phyloP scores from a whole-genome alignment of 208 protist genomes.

The Crithidia bombi region DNA sequence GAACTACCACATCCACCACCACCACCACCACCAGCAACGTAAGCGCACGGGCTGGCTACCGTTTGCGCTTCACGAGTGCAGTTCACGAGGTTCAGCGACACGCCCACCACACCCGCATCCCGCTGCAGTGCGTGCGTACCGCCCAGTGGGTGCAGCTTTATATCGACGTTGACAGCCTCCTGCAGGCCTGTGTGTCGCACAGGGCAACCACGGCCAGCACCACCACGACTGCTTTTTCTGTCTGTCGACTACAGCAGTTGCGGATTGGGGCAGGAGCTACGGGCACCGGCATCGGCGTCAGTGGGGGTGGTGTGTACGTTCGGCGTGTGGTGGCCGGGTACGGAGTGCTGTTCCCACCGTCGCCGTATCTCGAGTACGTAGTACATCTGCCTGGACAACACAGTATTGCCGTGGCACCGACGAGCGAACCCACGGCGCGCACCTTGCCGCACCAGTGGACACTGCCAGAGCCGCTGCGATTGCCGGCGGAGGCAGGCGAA shows the following conservation, averaged over 20 bases:
- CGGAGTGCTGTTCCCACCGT: conserved; percentile 33
- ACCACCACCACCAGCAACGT: conserved; percentile 8
- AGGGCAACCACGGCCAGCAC: conserved; percentile 7
- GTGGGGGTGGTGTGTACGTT: conserved; percentile 46
- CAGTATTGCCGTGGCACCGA: background rate
- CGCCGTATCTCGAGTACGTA: conserved; percentile 23
- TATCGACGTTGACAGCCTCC: conserved; percentile 51
- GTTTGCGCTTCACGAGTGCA: conserved; percentile 51
- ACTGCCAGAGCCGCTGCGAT: conserved; percentile 43
- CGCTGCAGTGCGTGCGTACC: conserved; percentile 48
- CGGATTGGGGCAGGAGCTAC: conserved; percentile 25
- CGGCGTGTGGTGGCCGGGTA: conserved; percentile 71
- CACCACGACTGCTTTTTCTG: background rate
- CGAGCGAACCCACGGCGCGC: background rate
- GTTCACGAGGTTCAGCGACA: conserved; percentile 38
- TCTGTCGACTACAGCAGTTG: conserved; percentile 35
- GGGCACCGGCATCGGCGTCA: background rate
- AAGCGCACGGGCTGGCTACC: conserved; percentile 22
- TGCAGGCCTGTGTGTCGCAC: conserved; percentile 30
- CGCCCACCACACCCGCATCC: conserved; percentile 67
- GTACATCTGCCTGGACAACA: conserved; percentile 2
- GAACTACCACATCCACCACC: conserved; percentile 5
- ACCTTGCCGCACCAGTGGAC: conserved; percentile 1
- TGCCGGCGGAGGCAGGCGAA: conserved; percentile 31
- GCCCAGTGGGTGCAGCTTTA: conserved; percentile 76